These are phyloP conservation scores for Cryptococcus floricola DNA, from an alignment of 1,284 basidiomycete species.

Conservation along the genomic window DNA sequence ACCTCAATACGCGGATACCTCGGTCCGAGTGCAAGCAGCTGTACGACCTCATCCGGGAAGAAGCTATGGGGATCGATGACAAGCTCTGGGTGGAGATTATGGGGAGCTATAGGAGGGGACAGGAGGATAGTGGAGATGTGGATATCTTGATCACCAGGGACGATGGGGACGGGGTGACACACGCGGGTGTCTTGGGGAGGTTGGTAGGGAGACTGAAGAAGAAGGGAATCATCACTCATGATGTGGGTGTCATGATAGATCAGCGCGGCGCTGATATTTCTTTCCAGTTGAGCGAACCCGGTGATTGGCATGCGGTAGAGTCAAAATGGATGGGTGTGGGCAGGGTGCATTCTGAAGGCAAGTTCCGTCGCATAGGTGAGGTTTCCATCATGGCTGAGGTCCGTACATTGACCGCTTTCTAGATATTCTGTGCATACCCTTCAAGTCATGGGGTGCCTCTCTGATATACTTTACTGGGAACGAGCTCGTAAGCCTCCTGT, in stretches of 20 bases:
- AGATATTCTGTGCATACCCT: conserved; percentile 73
- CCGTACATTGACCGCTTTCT: not conserved
- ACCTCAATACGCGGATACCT: conserved; percentile 69
- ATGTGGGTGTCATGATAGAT: conserved; percentile 32
- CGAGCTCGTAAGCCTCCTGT: conserved; percentile 43
- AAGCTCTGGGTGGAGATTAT: conserved; percentile 75
- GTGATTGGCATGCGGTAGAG: conserved; percentile 64
- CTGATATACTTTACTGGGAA: conserved; percentile 76
- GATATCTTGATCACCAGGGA: conserved; percentile 80
- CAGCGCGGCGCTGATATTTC: not conserved
- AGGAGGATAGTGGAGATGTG: conserved; percentile 77
- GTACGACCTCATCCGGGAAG: conserved; percentile 64
- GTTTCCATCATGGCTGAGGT: not conserved
- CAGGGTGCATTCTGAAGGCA: conserved; percentile 42
- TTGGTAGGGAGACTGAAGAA: conserved; percentile 60
- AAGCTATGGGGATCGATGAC: conserved; percentile 66
- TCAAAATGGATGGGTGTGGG: conserved; percentile 77
- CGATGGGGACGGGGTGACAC: conserved; percentile 65
- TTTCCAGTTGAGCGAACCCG: conserved; percentile 51
- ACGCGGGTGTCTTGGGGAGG: conserved; percentile 55
- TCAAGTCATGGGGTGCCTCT: conserved; percentile 71
- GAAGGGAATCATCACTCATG: conserved; percentile 66
- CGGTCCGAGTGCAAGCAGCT: conserved; percentile 69
- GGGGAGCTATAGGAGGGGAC: conserved; percentile 82
- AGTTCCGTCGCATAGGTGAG: conserved; percentile 70